Evolutionary conservation across 139 green algal species (phyloP).

Genomic region (Tetraselmis chui): DNA sequence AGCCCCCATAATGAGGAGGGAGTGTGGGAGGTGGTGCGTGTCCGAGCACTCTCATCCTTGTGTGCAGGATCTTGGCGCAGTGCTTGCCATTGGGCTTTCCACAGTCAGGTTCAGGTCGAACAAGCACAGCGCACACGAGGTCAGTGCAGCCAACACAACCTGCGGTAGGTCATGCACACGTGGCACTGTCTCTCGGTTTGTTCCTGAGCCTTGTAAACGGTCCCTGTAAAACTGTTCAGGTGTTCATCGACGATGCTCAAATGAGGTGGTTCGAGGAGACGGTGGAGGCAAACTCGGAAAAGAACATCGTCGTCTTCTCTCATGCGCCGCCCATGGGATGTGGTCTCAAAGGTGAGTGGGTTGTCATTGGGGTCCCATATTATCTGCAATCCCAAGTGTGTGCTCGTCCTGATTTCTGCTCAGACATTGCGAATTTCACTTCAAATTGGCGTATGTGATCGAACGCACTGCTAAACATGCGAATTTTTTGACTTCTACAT

Average conservation of each 20-base stretch:
- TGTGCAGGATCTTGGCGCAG: neutral
- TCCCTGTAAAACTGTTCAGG: conserved; percentile 31
- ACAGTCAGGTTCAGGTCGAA: neutral
- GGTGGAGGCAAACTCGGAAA: conserved; percentile 22
- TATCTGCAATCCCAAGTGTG: neutral
- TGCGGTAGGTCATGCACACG: neutral
- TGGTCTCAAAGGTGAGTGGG: conserved; percentile 53
- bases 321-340: conserved; percentile 70
- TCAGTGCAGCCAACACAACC: too few species aligned
- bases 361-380: neutral
- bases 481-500: too few species aligned
- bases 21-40: neutral
- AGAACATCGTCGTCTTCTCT: conserved; percentile 61
- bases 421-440: too few species aligned
- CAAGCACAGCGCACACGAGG: too few species aligned
- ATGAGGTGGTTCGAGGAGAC: conserved; percentile 51
- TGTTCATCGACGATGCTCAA: conserved; percentile 73
- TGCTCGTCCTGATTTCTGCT: neutral
- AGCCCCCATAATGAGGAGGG: neutral
- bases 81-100: conserved; percentile 18
- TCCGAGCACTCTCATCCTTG: neutral
- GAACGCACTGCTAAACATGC: too few species aligned
- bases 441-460: too few species aligned
- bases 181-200: neutral
- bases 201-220: conserved; percentile 5